Percentiles rank a stretch among this genome's conserved stretches.
Conservation (phyloP, 768 basidiomycete genomes). For the Gloeopeniophorella convolvens region DNA sequence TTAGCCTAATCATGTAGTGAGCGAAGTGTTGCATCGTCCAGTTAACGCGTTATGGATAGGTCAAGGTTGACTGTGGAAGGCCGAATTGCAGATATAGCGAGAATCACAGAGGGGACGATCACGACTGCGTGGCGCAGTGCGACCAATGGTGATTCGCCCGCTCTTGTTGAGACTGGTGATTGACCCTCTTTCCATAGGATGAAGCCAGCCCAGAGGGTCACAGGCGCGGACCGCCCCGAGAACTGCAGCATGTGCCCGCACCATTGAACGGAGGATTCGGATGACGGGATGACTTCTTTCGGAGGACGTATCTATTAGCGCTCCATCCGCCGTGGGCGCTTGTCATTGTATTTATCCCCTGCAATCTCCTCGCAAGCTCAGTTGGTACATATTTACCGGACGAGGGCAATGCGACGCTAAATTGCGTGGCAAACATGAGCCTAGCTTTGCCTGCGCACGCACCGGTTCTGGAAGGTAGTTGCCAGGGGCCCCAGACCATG, state of each 20-base stretch:
- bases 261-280: too few species aligned
- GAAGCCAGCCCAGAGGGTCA: not conserved
- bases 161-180: not conserved
- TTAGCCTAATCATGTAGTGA: not conserved
- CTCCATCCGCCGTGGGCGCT: not conserved
- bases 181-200: slow-evolving; percentile 8
- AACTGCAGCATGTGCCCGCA: slow-evolving; percentile 2
- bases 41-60: not conserved
- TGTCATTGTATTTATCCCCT: slow-evolving; percentile 3
- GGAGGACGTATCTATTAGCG: not conserved
- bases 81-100: slow-evolving; percentile 6
- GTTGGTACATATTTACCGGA: too few species aligned
- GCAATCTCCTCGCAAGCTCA: too few species aligned
- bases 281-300: too few species aligned
- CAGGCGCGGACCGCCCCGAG: not conserved
- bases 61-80: slow-evolving; percentile 2
- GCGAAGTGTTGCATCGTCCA: too few species aligned
- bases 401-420: too few species aligned
- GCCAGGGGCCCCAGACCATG: too few species aligned
- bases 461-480: too few species aligned
- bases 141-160: not conserved
- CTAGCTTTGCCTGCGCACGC: too few species aligned
- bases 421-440: too few species aligned
- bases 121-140: not conserved
- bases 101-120: not conserved